Conservation (phyloP, 805 yeast genomes). For the Yamadazyma endophytica region DNA sequence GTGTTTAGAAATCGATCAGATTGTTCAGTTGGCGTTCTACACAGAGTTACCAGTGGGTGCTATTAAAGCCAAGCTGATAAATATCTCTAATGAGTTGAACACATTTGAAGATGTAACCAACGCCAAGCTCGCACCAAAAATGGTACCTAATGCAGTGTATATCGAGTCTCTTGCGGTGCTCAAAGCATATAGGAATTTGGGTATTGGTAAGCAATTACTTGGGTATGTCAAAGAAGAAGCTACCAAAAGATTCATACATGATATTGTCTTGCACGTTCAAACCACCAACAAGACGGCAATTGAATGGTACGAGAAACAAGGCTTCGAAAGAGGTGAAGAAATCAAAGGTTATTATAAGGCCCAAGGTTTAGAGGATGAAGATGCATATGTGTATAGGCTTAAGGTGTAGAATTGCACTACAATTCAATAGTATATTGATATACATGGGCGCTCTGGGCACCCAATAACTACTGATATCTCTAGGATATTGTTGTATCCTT, state of each 20-base stretch:
- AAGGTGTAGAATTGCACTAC: slow-evolving; percentile 15
- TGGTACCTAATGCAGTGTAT: slow-evolving; percentile 51
- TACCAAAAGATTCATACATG: slow-evolving; percentile 48
- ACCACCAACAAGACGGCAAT: slow-evolving; percentile 36
- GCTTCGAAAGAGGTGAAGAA: slow-evolving; percentile 39
- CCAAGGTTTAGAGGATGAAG: slow-evolving; percentile 43
- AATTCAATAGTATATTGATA: neutral
- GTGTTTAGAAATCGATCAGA: slow-evolving; percentile 43
- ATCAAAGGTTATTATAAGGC: slow-evolving; percentile 45
- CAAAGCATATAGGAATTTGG: slow-evolving; percentile 54
- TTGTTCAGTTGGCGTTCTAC: slow-evolving; percentile 58
- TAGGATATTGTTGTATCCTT: too few species aligned
- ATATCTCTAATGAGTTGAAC: slow-evolving; percentile 27
- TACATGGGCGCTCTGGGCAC: neutral
- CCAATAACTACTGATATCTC: slow-evolving; percentile 1
- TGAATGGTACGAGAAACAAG: slow-evolving; percentile 49
- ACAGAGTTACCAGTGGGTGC: slow-evolving; percentile 82
- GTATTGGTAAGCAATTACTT: slow-evolving; percentile 60
- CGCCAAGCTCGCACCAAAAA: slow-evolving; percentile 19
- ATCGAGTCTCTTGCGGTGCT: slow-evolving; percentile 68
- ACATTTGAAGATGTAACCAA: slow-evolving; percentile 23
- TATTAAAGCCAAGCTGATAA: slow-evolving; percentile 52
- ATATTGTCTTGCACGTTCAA: slow-evolving; percentile 53
- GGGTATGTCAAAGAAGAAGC: slow-evolving; percentile 56
- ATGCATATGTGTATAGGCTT: slow-evolving; percentile 40